These are phyloP conservation scores for Aureobasidium melanogenum DNA, from an alignment of 2,329 filamentous ascomycete species.

Conservation along the genomic window DNA sequence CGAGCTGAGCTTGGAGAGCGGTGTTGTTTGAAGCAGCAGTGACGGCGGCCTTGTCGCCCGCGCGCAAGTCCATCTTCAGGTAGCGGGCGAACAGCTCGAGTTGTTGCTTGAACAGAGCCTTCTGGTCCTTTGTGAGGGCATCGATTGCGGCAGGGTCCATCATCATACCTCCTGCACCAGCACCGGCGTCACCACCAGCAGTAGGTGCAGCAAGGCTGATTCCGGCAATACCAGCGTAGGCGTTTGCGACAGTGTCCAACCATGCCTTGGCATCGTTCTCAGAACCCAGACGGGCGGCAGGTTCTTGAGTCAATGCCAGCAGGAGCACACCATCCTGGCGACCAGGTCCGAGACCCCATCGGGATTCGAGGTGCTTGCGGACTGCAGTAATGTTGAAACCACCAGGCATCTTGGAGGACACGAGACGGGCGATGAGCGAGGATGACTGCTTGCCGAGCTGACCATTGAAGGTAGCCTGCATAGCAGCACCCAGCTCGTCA, in stretches of 20 bases:
- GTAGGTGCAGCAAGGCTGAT: slow-evolving; percentile 69
- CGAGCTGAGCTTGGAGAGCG: slow-evolving; percentile 83
- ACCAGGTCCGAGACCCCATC: slow-evolving; percentile 80
- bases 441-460: slow-evolving; percentile 95
- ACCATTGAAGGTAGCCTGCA: slow-evolving; percentile 98
- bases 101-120: slow-evolving; percentile 94
- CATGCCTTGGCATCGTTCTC: slow-evolving; percentile 88
- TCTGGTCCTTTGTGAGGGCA: slow-evolving; percentile 93
- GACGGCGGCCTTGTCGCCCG: slow-evolving; percentile 90
- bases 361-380: slow-evolving; percentile 87
- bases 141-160: slow-evolving; percentile 98
- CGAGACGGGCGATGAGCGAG: slow-evolving; percentile 84
- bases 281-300: slow-evolving; percentile 74
- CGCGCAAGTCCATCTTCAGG: slow-evolving; percentile 90
- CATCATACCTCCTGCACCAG: slow-evolving; percentile 83
- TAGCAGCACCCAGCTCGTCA: slow-evolving; percentile 86
- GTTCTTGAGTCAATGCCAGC: slow-evolving; percentile 87
- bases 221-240: slow-evolving; percentile 77
- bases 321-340: slow-evolving; percentile 87
- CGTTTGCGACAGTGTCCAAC: slow-evolving; percentile 79
- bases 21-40: slow-evolving; percentile 76
- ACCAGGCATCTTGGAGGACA: slow-evolving; percentile 98
- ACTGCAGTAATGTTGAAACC: slow-evolving; percentile 98
- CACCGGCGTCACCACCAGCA: slow-evolving; percentile 63
- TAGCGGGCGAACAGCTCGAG: slow-evolving; percentile 91